Conservation (phyloP, 2,329 filamentous ascomycete genomes). For the Paraconiothyrium brasiliense region DNA sequence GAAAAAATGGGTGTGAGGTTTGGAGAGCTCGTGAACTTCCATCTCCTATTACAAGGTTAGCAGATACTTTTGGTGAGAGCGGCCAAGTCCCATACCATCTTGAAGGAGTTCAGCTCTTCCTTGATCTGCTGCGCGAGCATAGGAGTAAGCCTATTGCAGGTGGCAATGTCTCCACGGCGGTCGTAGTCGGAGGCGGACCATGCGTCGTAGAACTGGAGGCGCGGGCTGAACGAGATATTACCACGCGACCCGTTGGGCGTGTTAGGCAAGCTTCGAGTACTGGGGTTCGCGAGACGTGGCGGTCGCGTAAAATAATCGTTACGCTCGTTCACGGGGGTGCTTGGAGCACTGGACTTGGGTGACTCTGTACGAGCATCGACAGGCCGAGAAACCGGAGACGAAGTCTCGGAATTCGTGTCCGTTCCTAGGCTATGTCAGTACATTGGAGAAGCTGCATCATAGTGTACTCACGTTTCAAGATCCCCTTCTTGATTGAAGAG, state of each 20-base stretch:
- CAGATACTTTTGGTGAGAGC: conserved; percentile 1
- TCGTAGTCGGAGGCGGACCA: conserved; percentile 98
- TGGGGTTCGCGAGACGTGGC: conserved; percentile 72
- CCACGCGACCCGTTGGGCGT: conserved; percentile 75
- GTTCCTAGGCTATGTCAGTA: conserved; percentile 46
- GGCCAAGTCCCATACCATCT: conserved; percentile 77
- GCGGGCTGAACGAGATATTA: conserved; percentile 82
- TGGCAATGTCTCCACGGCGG: conserved; percentile 92
- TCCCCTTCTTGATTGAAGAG: conserved; percentile 92
- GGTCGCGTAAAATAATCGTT: conserved; percentile 89
- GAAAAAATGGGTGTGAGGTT: conserved; percentile 99
- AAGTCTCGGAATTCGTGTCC: conserved; percentile 68
- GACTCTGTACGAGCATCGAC: conserved; percentile 75
- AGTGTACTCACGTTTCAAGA: conserved; percentile 79
- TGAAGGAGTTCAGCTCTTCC: conserved; percentile 98
- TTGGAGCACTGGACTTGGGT: conserved; percentile 84
- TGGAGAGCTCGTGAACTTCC: conserved; percentile 98
- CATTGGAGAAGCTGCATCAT: conserved; percentile 25
- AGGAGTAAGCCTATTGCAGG: conserved; percentile 95
- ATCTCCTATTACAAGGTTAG: conserved; percentile 78
- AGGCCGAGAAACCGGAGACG: conserved; percentile 73
- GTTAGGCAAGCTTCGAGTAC: conserved; percentile 81
- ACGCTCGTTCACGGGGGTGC: conserved; percentile 81
- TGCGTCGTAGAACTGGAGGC: conserved; percentile 94
- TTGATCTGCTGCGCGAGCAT: conserved; percentile 99